Conservation (phyloP, 164 flowering plant genomes). For the Brasenia schreberi region DNA sequence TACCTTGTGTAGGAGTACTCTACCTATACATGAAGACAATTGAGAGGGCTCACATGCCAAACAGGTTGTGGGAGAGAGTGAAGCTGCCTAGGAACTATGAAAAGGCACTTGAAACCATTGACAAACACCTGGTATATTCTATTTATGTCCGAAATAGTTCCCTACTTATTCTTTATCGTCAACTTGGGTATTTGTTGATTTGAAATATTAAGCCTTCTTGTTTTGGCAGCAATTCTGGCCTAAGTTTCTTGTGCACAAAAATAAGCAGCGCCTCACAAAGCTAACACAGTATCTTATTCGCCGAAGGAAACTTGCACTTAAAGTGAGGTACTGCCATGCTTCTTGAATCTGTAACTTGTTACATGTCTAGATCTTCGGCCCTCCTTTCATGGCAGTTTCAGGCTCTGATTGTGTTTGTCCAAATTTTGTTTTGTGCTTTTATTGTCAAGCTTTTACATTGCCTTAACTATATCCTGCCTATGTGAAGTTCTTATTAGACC, state of each 20-base stretch:
- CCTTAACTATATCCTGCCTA: no score
- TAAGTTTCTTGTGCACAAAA: constrained; percentile 66
- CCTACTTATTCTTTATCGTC: background rate
- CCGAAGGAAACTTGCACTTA: constrained; percentile 86
- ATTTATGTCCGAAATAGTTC: background rate
- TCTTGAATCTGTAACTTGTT: background rate
- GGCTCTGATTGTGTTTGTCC: no score
- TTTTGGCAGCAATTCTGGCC: constrained; percentile 78
- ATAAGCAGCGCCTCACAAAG: constrained; percentile 80
- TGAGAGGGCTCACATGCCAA: constrained; percentile 88
- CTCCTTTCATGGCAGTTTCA: no score
- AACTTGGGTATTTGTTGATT: background rate
- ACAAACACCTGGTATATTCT: constrained; percentile 62
- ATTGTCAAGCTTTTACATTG: no score
- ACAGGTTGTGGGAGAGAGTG: constrained; percentile 82
- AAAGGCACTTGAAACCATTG: constrained; percentile 74
- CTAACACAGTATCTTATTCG: constrained; percentile 95
- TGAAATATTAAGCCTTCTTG: background rate
- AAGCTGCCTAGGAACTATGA: constrained; percentile 76
- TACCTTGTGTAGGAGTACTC: constrained; percentile 54
- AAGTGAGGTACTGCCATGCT: constrained; percentile 51
- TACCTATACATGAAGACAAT: constrained; percentile 91
- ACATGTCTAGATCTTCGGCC: no score
- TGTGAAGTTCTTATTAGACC: no score
- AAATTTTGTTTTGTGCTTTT: no score